Percentiles rank a stretch among this genome's conserved stretches.
These are phyloP conservation scores for Pachyrhizus erosus DNA, from an alignment of 306 rosid species.

Conservation along the genomic window DNA sequence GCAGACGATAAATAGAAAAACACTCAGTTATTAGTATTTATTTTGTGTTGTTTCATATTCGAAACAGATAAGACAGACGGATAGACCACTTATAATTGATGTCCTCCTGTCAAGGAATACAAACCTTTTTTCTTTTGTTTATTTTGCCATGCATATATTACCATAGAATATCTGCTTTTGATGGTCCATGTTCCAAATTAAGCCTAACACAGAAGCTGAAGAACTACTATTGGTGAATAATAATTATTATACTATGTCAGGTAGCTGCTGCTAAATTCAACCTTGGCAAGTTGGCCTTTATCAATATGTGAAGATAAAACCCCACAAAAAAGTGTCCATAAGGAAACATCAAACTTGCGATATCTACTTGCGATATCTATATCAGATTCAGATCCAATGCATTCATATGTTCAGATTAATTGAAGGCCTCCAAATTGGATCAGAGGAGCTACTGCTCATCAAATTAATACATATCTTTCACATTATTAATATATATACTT, in stretches of 20 bases:
- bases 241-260: background rate
- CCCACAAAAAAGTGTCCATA: background rate
- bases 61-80: slow-evolving; percentile 15
- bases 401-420: too few species aligned
- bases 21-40: too few species aligned
- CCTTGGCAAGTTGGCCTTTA: slow-evolving; percentile 12
- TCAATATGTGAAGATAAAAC: background rate
- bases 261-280: background rate
- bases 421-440: too few species aligned
- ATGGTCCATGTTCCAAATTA: slow-evolving; percentile 8
- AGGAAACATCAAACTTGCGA: background rate
- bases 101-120: background rate
- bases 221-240: background rate
- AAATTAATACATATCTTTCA: too few species aligned
- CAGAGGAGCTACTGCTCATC: too few species aligned
- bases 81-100: slow-evolving; percentile 5
- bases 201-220: background rate
- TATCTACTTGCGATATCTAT: background rate
- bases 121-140: background rate
- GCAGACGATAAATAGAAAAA: too few species aligned
- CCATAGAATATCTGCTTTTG: background rate
- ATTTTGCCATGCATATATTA: background rate
- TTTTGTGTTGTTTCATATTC: background rate
- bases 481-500: too few species aligned
- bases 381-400: slow-evolving; percentile 18